phyloP scores from a whole-genome alignment of 176 grass and related monocot species.

The Eragrostis nindensis region DNA sequence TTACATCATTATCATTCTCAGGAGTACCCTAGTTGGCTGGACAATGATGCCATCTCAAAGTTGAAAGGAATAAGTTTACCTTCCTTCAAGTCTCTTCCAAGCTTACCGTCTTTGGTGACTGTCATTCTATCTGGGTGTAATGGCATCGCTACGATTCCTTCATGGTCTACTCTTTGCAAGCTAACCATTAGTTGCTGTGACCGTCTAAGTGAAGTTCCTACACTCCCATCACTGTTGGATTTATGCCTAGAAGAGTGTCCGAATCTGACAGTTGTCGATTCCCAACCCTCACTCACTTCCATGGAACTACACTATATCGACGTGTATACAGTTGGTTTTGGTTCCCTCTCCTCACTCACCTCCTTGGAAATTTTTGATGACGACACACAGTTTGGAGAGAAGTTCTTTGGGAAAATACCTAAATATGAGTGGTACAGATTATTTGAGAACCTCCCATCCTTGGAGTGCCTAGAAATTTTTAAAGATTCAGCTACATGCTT shows the following conservation, averaged over 20 bases:
- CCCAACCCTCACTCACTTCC: not conserved
- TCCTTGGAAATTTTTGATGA: not conserved
- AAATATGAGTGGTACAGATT: not conserved
- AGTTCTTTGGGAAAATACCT: too few species aligned
- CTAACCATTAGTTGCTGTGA: not conserved
- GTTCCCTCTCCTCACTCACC: not conserved
- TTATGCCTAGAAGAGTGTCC: not conserved
- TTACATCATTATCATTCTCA: not conserved
- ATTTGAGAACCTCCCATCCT: not conserved
- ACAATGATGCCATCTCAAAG: slow-evolving; percentile 26
- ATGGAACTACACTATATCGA: not conserved
- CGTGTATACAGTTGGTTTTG: not conserved
- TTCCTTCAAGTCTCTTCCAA: not conserved
- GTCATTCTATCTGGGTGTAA: not conserved
- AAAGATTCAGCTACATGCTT: not conserved
- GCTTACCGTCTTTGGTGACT: not conserved
- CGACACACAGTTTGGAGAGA: too few species aligned
- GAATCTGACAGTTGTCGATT: not conserved
- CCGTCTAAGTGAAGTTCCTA: not conserved
- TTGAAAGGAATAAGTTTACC: not conserved
- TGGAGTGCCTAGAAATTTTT: not conserved
- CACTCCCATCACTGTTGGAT: not conserved
- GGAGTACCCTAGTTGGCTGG: slow-evolving; percentile 38
- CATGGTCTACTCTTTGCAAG: not conserved
- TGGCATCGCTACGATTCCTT: not conserved